Conservation (phyloP, 495 filamentous ascomycete species). For the Cryomyces minteri region DNA sequence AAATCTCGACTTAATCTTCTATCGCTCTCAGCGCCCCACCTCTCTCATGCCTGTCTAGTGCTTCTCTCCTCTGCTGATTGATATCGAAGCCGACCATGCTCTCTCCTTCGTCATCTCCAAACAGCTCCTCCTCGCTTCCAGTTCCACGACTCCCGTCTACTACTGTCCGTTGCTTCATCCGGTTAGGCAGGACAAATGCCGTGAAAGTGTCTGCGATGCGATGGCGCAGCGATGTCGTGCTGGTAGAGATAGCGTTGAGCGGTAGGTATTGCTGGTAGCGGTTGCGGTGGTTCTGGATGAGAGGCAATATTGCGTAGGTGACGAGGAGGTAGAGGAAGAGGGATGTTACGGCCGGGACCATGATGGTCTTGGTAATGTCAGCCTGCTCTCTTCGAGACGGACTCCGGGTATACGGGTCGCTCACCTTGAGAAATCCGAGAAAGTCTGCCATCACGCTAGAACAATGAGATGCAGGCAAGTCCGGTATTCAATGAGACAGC, state of each 20-base stretch:
- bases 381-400: background rate
- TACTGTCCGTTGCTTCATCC: constrained; percentile 22
- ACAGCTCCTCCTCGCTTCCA: constrained; percentile 36
- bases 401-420: background rate
- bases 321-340: constrained; percentile 53
- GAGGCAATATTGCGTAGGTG: constrained; percentile 51
- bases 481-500: too few species aligned
- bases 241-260: constrained; percentile 34
- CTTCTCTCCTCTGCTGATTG: constrained; percentile 29
- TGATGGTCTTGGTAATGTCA: constrained; percentile 22
- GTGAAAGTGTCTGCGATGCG: constrained; percentile 37
- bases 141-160: constrained; percentile 13
- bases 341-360: constrained; percentile 63
- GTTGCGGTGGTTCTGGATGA: constrained; percentile 50
- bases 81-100: constrained; percentile 41
- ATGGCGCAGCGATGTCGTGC: constrained; percentile 42
- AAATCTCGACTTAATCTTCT: constrained; percentile 62
- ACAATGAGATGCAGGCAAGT: too few species aligned
- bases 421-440: background rate
- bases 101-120: constrained; percentile 51
- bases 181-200: constrained; percentile 34
- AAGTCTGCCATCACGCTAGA: background rate
- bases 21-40: constrained; percentile 16
- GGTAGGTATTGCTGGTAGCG: constrained; percentile 40
- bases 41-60: constrained; percentile 28